A percentile compares a stretch with the other conserved stretches of the same genome.
Evolutionary conservation across 2,329 filamentous ascomycete genomes (phyloP).

Genomic region (Fusarium sacchari): DNA sequence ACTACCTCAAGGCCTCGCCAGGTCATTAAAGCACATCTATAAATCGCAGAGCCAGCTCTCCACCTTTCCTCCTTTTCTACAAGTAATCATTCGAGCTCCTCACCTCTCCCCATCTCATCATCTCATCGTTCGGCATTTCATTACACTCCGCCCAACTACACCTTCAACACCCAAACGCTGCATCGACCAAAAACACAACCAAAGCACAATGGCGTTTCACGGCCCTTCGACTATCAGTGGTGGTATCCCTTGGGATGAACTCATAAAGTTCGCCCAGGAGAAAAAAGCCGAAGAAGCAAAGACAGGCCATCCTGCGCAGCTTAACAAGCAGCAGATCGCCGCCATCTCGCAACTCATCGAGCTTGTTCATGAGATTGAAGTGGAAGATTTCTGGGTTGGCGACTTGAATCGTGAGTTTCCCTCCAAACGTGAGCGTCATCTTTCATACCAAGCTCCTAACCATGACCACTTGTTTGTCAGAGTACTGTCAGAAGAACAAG

Average conservation of each 20-base stretch:
- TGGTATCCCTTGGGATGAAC: conserved; percentile 28
- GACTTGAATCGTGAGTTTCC: conserved; percentile 41
- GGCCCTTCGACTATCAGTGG: background rate
- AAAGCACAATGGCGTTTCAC: background rate
- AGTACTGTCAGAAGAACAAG: conserved; percentile 17
- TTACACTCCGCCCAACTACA: background rate
- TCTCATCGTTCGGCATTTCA: background rate
- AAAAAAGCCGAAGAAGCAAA: conserved; percentile 27
- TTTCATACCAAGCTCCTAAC: background rate
- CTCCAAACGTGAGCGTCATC: background rate
- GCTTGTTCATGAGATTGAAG: conserved; percentile 42
- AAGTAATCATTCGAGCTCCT: background rate
- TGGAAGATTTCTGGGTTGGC: conserved; percentile 46
- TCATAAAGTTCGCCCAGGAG: conserved; percentile 29
- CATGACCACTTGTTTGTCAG: background rate
- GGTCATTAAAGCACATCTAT: conserved; percentile 7
- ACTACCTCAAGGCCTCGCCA: background rate
- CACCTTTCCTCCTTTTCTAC: background rate
- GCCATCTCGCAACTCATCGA: conserved; percentile 55
- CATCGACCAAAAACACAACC: background rate
- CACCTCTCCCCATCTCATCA: background rate
- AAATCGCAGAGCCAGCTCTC: background rate
- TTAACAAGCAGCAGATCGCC: conserved; percentile 52
- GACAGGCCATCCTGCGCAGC: conserved; percentile 45
- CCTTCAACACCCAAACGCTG: background rate